Base-by-base conservation (phyloP, 768 basidiomycete genomes). In the Pisolithus marmoratus region DNA sequence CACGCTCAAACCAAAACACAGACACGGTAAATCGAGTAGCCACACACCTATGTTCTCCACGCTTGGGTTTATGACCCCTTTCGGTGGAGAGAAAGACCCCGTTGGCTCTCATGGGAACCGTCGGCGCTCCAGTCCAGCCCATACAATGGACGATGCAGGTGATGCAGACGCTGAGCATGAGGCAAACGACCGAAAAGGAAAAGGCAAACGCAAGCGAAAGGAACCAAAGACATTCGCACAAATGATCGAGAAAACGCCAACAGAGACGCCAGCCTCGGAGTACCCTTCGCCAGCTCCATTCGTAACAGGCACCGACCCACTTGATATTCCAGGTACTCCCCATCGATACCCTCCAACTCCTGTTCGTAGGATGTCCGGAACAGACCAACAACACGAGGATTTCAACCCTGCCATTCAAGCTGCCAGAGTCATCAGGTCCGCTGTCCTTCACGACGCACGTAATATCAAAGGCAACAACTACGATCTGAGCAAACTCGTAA, bases 401-500 rank as follows among this genome's bases (percentile, higher is more conserved):
- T 59, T 61, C 29, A 75, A 74, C 12, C 70, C 72, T 9, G 76
- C 76, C 1, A 66, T 76, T 19, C 72, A 76, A 34, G 85, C 85
- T 9, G 87, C 83, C 2, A 85, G 79, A 62, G 80, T 73, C 9
- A 55, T 89, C 38, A 87, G 82, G 68, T 76, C 76, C n/a, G 84
- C 83, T 1, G 74, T 88, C 7, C 65, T 89, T 38, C 87, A 89
- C 59, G 87, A 90, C 66, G 87, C 87, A 26, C 77, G 87, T 15
- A 86, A 87, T 58, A 72, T 90, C 52, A 72, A 67, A 48, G 82
- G 84, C 11, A 72, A 72, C 17, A 73, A 72, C 24, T 70, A 74
- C 34, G 72, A 69, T 22, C 63, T 68, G 31, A 74, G 61, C 15
- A 72, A 71, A 41, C 60, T 83, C 51, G 68, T 68, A 14, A 82